phyloP scores from a whole-genome alignment of 257 asterid species.

The Fraxinus quadrangulata region DNA sequence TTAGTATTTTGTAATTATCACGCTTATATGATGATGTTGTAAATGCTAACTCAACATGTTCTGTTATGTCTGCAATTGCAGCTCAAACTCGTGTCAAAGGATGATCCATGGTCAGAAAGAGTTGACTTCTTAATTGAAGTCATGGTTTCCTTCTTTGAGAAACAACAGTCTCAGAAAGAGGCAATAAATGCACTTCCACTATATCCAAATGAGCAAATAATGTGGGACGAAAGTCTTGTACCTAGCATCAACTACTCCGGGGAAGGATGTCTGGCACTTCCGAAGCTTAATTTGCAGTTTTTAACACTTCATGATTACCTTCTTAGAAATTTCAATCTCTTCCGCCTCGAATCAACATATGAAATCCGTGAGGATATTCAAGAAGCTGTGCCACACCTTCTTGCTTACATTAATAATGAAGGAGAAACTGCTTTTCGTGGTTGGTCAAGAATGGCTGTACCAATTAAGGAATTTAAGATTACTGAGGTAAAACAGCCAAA shows the following conservation, averaged over 20 bases:
- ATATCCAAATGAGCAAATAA: constrained; percentile 92
- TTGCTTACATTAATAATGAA: constrained; percentile 79
- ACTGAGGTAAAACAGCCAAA: constrained; percentile 86
- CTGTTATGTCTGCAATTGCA: constrained; percentile 35
- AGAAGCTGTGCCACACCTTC: constrained; percentile 98
- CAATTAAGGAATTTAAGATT: constrained; percentile 79
- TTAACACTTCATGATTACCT: constrained; percentile 96
- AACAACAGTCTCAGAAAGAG: constrained; percentile 93
- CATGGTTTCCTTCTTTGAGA: constrained; percentile 90
- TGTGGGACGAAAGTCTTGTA: constrained; percentile 99
- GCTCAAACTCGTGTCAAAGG: constrained; percentile 81
- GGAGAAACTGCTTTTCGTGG: constrained; percentile 99
- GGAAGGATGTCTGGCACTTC: constrained; percentile 99
- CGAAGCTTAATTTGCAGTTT: constrained; percentile 94
- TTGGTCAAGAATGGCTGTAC: constrained; percentile 99
- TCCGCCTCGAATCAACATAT: constrained; percentile 97
- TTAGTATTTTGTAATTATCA: constrained; percentile 1
- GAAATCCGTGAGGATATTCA: constrained; percentile 99
- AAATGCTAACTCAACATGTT: constrained; percentile 11
- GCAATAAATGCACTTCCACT: constrained; percentile 98
- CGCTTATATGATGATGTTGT: background rate
- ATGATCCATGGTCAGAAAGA: constrained; percentile 93
- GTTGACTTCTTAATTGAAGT: constrained; percentile 92
- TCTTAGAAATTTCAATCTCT: constrained; percentile 94
- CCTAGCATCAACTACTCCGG: constrained; percentile 99